These are phyloP conservation scores for Colletotrichum sp. DNA, from an alignment of 2,329 filamentous ascomycete genomes.

Conservation along the genomic window DNA sequence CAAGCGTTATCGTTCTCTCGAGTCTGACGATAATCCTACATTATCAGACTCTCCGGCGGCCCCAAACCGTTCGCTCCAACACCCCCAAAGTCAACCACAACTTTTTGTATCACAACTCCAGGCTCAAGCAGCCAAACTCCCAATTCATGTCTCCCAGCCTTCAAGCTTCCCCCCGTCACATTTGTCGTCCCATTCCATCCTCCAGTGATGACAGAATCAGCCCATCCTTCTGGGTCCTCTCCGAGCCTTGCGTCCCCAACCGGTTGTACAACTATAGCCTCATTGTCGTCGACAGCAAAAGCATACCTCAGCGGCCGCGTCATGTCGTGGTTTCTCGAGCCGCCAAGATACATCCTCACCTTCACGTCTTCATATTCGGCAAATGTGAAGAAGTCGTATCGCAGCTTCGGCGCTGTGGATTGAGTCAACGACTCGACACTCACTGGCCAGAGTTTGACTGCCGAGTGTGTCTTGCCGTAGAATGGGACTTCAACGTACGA, in stretches of 20 bases:
- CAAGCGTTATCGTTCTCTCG: too few species aligned
- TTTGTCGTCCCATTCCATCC: background rate
- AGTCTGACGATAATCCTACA: accelerated
- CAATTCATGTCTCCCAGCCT: background rate
- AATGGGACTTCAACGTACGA: background rate
- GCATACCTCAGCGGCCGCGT: background rate
- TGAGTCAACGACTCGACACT: background rate
- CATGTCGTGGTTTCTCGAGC: background rate
- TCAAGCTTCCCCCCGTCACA: accelerated
- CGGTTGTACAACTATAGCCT: background rate
- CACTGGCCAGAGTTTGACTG: background rate
- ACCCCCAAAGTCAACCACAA: background rate
- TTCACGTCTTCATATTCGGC: background rate
- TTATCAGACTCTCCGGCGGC: background rate
- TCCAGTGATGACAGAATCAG: background rate
- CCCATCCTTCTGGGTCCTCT: background rate
- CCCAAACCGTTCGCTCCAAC: background rate
- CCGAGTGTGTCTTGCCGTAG: background rate
- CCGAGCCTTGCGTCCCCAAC: background rate
- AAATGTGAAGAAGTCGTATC: background rate
- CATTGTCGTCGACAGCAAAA: background rate
- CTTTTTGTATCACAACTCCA: background rate
- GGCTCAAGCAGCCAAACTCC: background rate
- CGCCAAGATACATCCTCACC: background rate
- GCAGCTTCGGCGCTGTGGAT: background rate